A percentile compares a stretch with the other conserved stretches of the same genome.
These are phyloP conservation scores for Rhodamnia rubescens DNA, from an alignment of 345 rosid species.

Conservation along the genomic window DNA sequence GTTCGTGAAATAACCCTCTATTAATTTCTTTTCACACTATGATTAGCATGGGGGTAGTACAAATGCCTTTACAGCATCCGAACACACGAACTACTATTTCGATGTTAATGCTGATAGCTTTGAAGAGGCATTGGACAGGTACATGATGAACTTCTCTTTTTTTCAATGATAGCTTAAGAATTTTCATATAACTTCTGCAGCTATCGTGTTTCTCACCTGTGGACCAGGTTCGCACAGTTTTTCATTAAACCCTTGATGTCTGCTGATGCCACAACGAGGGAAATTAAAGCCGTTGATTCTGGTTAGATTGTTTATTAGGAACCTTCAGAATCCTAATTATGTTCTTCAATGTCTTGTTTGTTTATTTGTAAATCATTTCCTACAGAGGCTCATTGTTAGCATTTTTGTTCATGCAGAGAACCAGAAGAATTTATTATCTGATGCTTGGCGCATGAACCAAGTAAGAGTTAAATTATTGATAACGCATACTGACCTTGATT, in stretches of 20 bases:
- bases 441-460: slow-evolving; percentile 79
- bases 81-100: slow-evolving; percentile 64
- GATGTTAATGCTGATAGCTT: slow-evolving; percentile 67
- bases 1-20: not conserved
- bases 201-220: slow-evolving; percentile 7
- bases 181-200: not conserved
- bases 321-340: not conserved
- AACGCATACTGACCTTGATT: not conserved
- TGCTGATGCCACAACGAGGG: slow-evolving; percentile 85
- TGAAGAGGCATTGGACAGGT: slow-evolving; percentile 91
- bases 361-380: not conserved
- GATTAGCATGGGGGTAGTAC: slow-evolving; percentile 82
- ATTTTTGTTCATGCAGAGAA: slow-evolving; percentile 45
- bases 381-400: not conserved
- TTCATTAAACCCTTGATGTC: slow-evolving; percentile 89
- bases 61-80: slow-evolving; percentile 76
- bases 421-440: slow-evolving; percentile 82
- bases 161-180: not conserved
- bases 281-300: slow-evolving; percentile 92
- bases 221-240: slow-evolving; percentile 74
- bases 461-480: slow-evolving; percentile 17
- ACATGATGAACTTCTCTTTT: not conserved
- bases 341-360: not conserved
- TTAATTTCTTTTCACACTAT: not conserved
- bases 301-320: slow-evolving; percentile 27